phyloP scores from a whole-genome alignment of 2,329 filamentous ascomycete species.

The Xenoacremonium recifei region DNA sequence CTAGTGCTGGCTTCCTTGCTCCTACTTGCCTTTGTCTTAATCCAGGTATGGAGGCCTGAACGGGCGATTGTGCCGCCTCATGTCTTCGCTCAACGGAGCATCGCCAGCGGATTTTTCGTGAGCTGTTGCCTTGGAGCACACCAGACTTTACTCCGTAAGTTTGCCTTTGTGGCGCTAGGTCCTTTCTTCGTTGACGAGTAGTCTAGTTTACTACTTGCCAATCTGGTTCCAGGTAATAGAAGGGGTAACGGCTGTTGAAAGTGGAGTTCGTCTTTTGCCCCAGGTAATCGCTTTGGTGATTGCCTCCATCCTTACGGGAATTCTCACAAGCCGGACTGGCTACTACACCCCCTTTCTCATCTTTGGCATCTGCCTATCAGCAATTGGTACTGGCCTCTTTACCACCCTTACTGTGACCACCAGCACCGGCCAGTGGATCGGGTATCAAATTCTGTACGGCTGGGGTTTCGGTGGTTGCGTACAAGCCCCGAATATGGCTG shows the following conservation, averaged over 20 bases:
- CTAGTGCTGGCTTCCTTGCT: slow-evolving; percentile 39
- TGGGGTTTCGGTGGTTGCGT: slow-evolving; percentile 42
- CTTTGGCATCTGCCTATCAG: slow-evolving; percentile 28
- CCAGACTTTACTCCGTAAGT: slow-evolving; percentile 14
- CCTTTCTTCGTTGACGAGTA: too few relatives aligned
- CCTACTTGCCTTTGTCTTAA: slow-evolving; percentile 37
- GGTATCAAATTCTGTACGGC: slow-evolving; percentile 39
- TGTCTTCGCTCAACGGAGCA: slow-evolving; percentile 38
- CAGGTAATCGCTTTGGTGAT: slow-evolving; percentile 29
- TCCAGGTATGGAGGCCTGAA: slow-evolving; percentile 32
- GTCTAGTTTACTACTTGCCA: slow-evolving; percentile 44
- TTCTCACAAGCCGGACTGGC: slow-evolving; percentile 29
- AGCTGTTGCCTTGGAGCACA: slow-evolving; percentile 20
- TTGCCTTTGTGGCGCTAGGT: too few relatives aligned
- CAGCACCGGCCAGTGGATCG: slow-evolving; percentile 23
- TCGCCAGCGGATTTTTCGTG: slow-evolving; percentile 31
- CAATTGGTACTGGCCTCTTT: slow-evolving; percentile 40
- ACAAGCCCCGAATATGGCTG: slow-evolving; percentile 44
- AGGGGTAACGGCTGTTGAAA: slow-evolving; percentile 27
- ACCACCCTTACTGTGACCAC: slow-evolving; percentile 32
- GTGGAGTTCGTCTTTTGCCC: slow-evolving; percentile 29
- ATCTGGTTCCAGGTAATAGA: slow-evolving; percentile 52
- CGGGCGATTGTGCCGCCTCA: slow-evolving; percentile 39
- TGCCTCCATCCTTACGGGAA: slow-evolving; percentile 26
- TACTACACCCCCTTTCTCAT: slow-evolving; percentile 44